Evolutionary conservation across 2,329 filamentous ascomycete species (phyloP).

Genomic region (Fusarium torulosum): DNA sequence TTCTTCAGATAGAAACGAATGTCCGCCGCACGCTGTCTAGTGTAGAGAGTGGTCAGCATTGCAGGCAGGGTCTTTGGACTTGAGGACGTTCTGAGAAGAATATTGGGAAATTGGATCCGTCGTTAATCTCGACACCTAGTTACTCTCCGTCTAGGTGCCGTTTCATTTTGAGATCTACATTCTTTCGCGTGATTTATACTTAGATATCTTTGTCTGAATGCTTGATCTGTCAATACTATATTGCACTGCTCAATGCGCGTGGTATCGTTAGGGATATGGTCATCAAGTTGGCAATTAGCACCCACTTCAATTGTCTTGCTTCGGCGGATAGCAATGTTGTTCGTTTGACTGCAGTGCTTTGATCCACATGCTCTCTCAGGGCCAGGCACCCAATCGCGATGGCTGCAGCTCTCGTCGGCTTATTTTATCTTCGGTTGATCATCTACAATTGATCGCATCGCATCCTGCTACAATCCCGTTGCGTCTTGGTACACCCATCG

Average conservation of each 20-base stretch:
- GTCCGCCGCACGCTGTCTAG: conserved; percentile 54
- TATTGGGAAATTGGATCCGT: conserved; percentile 60
- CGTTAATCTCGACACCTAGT: conserved; percentile 69
- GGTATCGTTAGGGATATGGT: too few relatives aligned
- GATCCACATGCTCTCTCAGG: not conserved
- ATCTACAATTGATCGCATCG: too few relatives aligned
- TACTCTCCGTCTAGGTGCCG: conserved; percentile 63
- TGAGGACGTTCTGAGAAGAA: conserved; percentile 61
- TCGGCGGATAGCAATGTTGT: too few relatives aligned
- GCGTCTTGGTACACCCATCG: not conserved
- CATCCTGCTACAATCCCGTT: not conserved
- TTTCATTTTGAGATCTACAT: conserved; percentile 73
- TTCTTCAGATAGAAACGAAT: conserved; percentile 65
- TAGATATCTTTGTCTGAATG: not conserved
- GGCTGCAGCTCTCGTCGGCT: too few relatives aligned
- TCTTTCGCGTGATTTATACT: conserved; percentile 33
- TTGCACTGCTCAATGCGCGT: not conserved
- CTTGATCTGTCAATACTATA: not conserved
- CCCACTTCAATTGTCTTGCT: too few relatives aligned
- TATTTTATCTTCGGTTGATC: too few relatives aligned
- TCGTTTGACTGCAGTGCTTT: too few relatives aligned
- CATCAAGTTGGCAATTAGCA: too few relatives aligned
- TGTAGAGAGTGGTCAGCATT: conserved; percentile 49
- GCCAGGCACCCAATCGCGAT: too few relatives aligned
- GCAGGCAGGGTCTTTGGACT: conserved; percentile 54